phyloP scores from a whole-genome alignment of 2,329 filamentous ascomycete genomes.

The Fusarium stilboides region DNA sequence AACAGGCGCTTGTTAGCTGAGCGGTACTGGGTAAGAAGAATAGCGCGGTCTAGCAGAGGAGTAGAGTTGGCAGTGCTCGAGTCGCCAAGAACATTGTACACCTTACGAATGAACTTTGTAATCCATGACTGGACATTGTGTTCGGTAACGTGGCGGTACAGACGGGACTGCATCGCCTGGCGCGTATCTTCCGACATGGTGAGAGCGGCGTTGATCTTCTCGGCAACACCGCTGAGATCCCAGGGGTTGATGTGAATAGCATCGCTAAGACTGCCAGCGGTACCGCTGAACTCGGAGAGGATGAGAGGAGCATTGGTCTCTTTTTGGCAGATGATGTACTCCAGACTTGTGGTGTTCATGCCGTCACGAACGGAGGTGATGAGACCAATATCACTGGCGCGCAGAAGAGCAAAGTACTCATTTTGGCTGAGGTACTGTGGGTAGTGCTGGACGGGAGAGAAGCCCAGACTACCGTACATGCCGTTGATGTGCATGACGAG shows the following conservation, averaged over 20 bases:
- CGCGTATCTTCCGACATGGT: conserved; percentile 80
- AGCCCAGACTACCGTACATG: conserved; percentile 87
- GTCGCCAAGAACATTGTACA: conserved; percentile 84
- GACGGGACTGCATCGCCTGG: conserved; percentile 76
- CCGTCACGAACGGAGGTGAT: conserved; percentile 97
- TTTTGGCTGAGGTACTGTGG: conserved; percentile 91
- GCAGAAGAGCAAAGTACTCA: conserved; percentile 95
- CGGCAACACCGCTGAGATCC: conserved; percentile 88
- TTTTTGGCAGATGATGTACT: conserved; percentile 94
- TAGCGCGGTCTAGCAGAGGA: conserved; percentile 82
- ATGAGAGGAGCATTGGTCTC: conserved; percentile 90
- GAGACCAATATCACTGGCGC: conserved; percentile 89
- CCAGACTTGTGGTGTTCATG: conserved; percentile 97
- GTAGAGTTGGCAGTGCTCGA: conserved; percentile 83
- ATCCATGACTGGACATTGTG: conserved; percentile 93
- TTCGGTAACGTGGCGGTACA: conserved; percentile 87
- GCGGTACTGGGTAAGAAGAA: conserved; percentile 81
- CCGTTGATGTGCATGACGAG: conserved; percentile 94
- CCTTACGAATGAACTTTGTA: conserved; percentile 80
- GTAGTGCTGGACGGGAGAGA: conserved; percentile 93
- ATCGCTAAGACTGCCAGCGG: conserved; percentile 85
- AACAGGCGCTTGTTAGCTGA: conserved; percentile 85
- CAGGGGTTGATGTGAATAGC: conserved; percentile 98
- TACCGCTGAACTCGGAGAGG: conserved; percentile 96
- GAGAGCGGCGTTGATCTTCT: conserved; percentile 85